phyloP scores from a whole-genome alignment of 2,329 filamentous ascomycete species.

The Diaporthe sp. region DNA sequence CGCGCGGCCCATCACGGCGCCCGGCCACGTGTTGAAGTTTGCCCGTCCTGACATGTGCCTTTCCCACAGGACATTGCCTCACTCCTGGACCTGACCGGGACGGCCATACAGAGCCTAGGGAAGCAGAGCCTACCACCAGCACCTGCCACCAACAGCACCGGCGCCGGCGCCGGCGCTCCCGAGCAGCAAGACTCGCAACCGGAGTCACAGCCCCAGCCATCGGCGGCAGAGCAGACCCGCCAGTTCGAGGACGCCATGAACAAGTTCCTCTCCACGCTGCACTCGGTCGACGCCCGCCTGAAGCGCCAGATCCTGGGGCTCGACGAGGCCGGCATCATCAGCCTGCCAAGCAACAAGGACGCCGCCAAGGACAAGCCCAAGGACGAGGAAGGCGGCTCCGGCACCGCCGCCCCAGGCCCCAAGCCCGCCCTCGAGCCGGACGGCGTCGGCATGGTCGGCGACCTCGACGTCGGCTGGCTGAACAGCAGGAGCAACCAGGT shows the following conservation, averaged over 20 bases:
- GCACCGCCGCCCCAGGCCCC: conserved; percentile 55
- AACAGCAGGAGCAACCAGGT: conserved; percentile 89
- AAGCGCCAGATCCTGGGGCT: conserved; percentile 83
- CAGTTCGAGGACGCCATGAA: conserved; percentile 72
- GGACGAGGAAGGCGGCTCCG: conserved; percentile 35
- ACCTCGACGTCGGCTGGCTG: conserved; percentile 87
- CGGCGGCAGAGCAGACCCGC: conserved; percentile 63
- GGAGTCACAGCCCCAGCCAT: conserved; percentile 37
- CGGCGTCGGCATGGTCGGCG: conserved; percentile 68
- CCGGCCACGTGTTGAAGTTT: conserved; percentile 37
- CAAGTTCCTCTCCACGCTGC: conserved; percentile 80
- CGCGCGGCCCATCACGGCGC: conserved; percentile 3
- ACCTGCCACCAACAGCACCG: conserved; percentile 47
- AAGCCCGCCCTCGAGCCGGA: conserved; percentile 59
- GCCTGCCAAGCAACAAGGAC: conserved; percentile 53
- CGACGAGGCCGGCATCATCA: conserved; percentile 84
- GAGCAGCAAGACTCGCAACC: conserved; percentile 14
- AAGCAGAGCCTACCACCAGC: conserved; percentile 50
- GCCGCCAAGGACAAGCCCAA: conserved; percentile 43
- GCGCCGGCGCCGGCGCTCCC: conserved; percentile 37
- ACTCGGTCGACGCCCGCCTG: conserved; percentile 80
- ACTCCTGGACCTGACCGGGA: conserved; percentile 63
- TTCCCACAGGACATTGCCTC: conserved; percentile 61
- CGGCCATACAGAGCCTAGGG: conserved; percentile 74
- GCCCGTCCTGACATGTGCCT: conserved; percentile 46